Base-by-base conservation (phyloP, 2,329 filamentous ascomycete species). In the Verticillium alfalfae region DNA sequence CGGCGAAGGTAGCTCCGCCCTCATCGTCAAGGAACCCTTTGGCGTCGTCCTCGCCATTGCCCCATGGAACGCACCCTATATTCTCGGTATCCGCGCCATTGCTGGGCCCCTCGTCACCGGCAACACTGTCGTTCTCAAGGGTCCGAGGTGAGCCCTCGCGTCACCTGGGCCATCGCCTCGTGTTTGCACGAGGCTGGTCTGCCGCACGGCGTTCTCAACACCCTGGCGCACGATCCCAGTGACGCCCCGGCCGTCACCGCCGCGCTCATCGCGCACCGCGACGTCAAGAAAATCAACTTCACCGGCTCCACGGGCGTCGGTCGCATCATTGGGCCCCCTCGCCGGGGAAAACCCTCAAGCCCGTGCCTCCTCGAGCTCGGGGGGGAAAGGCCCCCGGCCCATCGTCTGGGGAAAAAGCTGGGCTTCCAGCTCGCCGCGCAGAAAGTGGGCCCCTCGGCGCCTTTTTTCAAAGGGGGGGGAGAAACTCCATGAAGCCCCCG, bases 221-320 rank as follows among this genome's bases (percentile, higher is more conserved):
- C 92, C 55, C 76, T 96, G 39, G 89, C 88, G 26, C 76, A 81
- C 38, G 84, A 88, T 3, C 84, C 87, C 61, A 81, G 86, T 61
- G 84, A 90, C 66, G 92, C 91, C 0, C 81, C 88, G 0, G 79
- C 81, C 13, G 79, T 94, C 37, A 93, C 90, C 0, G 81, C 81
- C 34, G 78, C 85, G 1, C 73, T 95, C 36, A 90, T 96, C 66
- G 82, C 85, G 57, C 80, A 90, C 68, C 84, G 84, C 0, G 78
- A 80, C 0, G 77, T 96, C 61, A 89, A 87, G 72, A 96, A 96
- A 78, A 81, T 96, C 72, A 95, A 92, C 76, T 96, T 96, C 74
- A 96, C 92, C 0, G 92, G 92, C 38, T 90, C 85, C 69, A 93
- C 91, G 0, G 73, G 73, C 0, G 88, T 95, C 0, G 92, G 92